Evolutionary conservation across 352 stramenopile genomes (phyloP).

Genomic region (Phytophthora agathidicida): DNA sequence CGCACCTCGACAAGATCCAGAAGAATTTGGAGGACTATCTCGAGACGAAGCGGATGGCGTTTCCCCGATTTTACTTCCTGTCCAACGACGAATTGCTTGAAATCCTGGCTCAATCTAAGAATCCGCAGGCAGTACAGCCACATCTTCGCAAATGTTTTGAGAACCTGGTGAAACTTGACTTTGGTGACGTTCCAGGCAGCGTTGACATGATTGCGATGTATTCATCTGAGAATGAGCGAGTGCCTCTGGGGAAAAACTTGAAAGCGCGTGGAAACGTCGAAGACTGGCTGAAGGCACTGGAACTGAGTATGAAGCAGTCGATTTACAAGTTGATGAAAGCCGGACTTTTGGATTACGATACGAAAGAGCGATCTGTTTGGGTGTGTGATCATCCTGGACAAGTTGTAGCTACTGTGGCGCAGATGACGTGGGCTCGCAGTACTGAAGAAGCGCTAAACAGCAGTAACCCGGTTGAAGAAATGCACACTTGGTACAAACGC

Average conservation of each 20-base stretch:
- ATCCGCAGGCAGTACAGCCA: conserved; percentile 93
- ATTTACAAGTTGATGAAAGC: conserved; percentile 94
- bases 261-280: conserved; percentile 91
- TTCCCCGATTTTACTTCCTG: conserved; percentile 95
- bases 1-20: conserved; percentile 90
- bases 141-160: conserved; percentile 96
- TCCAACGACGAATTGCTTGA: conserved; percentile 96
- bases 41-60: conserved; percentile 93
- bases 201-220: conserved; percentile 96
- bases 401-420: conserved; percentile 92
- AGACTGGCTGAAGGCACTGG: conserved; percentile 88
- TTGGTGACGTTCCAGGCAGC: conserved; percentile 74
- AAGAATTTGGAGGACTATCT: conserved; percentile 94
- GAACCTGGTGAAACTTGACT: conserved; percentile 83
- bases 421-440: conserved; percentile 93
- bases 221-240: conserved; percentile 88
- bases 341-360: conserved; percentile 92
- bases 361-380: conserved; percentile 81
- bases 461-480: conserved; percentile 44
- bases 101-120: conserved; percentile 95
- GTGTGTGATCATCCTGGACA: conserved; percentile 92
- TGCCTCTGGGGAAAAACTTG: conserved; percentile 92
- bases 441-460: conserved; percentile 85
- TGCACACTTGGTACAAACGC: conserved; percentile 75
- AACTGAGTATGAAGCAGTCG: conserved; percentile 91